Conservation (phyloP, 371 early-diverging fungal genomes). For the Mortierella sp. region DNA sequence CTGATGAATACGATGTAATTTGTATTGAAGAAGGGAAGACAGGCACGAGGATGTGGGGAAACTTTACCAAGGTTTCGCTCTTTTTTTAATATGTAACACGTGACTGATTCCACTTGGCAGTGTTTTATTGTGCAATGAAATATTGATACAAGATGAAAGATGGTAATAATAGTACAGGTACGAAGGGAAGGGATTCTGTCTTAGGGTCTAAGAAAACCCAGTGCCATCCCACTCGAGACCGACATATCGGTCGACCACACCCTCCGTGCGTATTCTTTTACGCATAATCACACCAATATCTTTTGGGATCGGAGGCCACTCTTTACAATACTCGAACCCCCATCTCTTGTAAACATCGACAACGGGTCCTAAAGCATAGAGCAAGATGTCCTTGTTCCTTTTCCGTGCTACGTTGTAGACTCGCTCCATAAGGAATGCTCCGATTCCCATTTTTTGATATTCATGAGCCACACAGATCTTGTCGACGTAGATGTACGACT, state of each 20-base stretch:
- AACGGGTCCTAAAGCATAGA: slow-evolving; percentile 55
- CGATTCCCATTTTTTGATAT: slow-evolving; percentile 53
- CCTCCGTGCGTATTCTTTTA: slow-evolving; percentile 39
- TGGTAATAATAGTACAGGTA: not conserved
- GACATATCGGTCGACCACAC: slow-evolving; percentile 34
- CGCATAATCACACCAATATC: slow-evolving; percentile 56
- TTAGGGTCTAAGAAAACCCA: slow-evolving; percentile 9
- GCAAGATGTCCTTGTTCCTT: slow-evolving; percentile 52
- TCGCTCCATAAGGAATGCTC: slow-evolving; percentile 48
- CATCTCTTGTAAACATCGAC: slow-evolving; percentile 48
- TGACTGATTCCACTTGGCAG: no score
- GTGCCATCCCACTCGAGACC: slow-evolving; percentile 51
- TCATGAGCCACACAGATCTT: slow-evolving; percentile 54
- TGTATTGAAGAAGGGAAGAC: no score
- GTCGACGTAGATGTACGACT: slow-evolving; percentile 55
- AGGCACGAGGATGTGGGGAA: no score
- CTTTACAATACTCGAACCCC: slow-evolving; percentile 55
- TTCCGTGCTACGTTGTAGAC: slow-evolving; percentile 34
- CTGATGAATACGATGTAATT: no score
- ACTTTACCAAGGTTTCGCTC: no score
- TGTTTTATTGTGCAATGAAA: no score
- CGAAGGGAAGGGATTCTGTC: not conserved
- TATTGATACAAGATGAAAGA: not conserved
- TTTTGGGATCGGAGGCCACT: slow-evolving; percentile 46
- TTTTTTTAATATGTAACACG: no score